Base-by-base conservation (phyloP, 768 basidiomycete species). In the Boletus rubroflammeus region DNA sequence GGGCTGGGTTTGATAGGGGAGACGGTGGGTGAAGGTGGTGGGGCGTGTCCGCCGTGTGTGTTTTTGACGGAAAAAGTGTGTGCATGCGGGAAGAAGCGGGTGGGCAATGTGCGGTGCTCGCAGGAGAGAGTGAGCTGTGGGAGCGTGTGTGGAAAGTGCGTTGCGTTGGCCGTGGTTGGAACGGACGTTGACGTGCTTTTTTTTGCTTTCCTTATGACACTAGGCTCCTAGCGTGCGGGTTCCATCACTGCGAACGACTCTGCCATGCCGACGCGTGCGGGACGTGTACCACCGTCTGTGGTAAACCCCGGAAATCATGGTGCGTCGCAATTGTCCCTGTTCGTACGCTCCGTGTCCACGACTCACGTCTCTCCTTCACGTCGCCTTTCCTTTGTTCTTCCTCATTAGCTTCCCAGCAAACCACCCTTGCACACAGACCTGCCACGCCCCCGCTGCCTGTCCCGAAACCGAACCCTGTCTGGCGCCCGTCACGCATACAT, bases 231-330 rank as follows among this genome's bases (percentile, higher is more conserved):
- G 72, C 72, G 0, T 99, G 97, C 63, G 97, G 96, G 2, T 93
- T 87, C 66, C 97, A 99, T 67, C 83, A 79, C 14, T 99, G 97
- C 67, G 84, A 88, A 54, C 79, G 84, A 51, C 63, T 78, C 0
- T 99, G 97, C 69, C 97, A 99, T 64, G 74, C 78, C 3, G 92
- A 86, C 41, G 81, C 80, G 6, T 98, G 96, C 64, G 92, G 92
- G 2, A 50, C 76, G 0, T 97, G 94, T 70, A 77, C 76, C 3
- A 78, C 86, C 31, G 76, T 80, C 3, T 99, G 97, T 65, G 89
- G 91, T 17, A 99, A 98, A 72, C 74, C 86, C 3, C 82, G 94
- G 47, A 90, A 88, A 69, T 77, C 85, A 51, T 98, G 94, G 88
- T 88, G 55, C 23, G 82, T 74, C 3, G 10, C 11, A 6, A 21